Evolutionary conservation across 129 eudicot species (phyloP), one percentile per base, ranked within the genome.

Genomic region (Erigeron canadensis): DNA sequence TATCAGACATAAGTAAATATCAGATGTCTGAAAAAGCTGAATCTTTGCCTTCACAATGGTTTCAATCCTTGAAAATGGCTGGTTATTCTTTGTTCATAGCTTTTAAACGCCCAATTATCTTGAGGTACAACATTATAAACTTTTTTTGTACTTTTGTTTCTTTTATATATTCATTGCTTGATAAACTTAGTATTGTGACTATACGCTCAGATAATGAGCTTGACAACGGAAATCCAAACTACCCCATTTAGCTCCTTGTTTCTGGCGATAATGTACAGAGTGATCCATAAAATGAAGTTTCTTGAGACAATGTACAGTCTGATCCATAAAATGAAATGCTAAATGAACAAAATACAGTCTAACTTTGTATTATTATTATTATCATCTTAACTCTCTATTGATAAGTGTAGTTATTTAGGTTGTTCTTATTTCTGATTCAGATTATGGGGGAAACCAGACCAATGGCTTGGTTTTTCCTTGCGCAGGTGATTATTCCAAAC

Each of bases 381-480:
- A 10, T 46, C 51, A 46, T 46, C 51, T 46, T 46, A 10, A 11
- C 10, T 58, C 63, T 53, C 22, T 53, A 5, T 18, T 28, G 69
- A 17, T 40, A 50, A 64, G 41, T 40, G 23, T 39, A n/a, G 65
- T 60, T 12, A 5, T 17, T 50, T 38, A 19, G 74, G 46, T 17
- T 40, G 64, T 10, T 18, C 69, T 76, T 41, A 51, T 19, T 22
- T 23, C 60, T 77, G 67, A 77, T 77, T 40, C 8, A 63, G 21
- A 63, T 66, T 62, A 53, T 81, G 65, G 81, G 81, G 72, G 64
- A 80, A 70, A 71, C 67, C 81, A 92, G 96, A 81, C 96, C 98
- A 46, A 89, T 93, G 96, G 80, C 86, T 73, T 93, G 96, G 98
- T 93, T 93, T 81, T 87, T 93, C 84, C 71, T 93, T 65, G 87